Evolutionary conservation across 2,329 filamentous ascomycete species (phyloP).

Genomic region (Coniochaeta pulveracea): DNA sequence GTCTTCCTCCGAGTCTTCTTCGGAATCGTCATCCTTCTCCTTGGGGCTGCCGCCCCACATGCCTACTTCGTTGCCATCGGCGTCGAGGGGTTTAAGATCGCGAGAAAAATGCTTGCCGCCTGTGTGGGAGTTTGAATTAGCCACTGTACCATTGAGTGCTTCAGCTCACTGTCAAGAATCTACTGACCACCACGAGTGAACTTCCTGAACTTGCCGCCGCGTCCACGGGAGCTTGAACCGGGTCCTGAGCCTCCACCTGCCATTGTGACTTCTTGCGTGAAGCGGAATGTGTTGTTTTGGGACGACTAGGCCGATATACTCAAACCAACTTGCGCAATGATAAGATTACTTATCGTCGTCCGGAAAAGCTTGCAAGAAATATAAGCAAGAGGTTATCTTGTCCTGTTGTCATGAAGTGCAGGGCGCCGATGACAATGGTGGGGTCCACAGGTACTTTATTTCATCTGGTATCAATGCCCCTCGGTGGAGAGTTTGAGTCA

Average conservation of each 20-base stretch:
- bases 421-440: too few species aligned
- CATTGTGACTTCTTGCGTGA: conserved; percentile 26
- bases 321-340: too few species aligned
- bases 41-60: conserved; percentile 65
- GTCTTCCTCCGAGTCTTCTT: conserved; percentile 27
- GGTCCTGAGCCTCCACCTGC: conserved; percentile 28
- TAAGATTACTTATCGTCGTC: too few species aligned
- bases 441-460: too few species aligned
- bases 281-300: conserved; percentile 5
- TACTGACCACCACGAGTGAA: conserved; percentile 75
- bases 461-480: too few species aligned
- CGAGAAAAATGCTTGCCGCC: conserved; percentile 94
- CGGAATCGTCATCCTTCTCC: conserved; percentile 27
- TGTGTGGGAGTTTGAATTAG: conserved; percentile 23
- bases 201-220: conserved; percentile 91
- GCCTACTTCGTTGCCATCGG: conserved; percentile 77
- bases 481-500: too few species aligned
- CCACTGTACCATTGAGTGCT: conserved; percentile 3
- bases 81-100: conserved; percentile 77
- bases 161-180: not conserved
- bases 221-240: conserved; percentile 52
- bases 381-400: too few species aligned
- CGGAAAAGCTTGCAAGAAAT: too few species aligned
- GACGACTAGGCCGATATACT: conserved; percentile 3
- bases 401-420: too few species aligned